Evolutionary conservation across 2,329 filamentous ascomycete genomes (phyloP), one percentile per base, ranked within the genome.

Genomic region (Monilinia polystroma): DNA sequence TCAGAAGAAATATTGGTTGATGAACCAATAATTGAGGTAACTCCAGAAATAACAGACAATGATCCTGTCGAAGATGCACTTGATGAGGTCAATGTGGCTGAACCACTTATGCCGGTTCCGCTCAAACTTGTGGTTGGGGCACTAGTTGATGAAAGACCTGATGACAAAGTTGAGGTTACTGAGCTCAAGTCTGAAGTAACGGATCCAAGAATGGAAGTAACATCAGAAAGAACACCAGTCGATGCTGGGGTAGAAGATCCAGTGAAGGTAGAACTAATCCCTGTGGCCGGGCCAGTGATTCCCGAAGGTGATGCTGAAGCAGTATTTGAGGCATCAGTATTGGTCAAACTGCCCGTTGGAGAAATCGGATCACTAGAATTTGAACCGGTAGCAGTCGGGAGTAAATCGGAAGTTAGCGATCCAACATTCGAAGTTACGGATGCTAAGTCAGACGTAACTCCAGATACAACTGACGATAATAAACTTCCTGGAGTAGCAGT

Each of bases 221-320:
- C 32, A 57, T n/a, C 41, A 16, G 63, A 18, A 20, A 58, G 29
- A 47, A 64, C 41, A 20, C 47, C 47, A 29, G 59, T 38, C 11
- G 32, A 41, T 49, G 18, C 32, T 59, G 57, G 18, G 11, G 43
- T 18, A 41, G 32, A n/a, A 23, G 47, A 38, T 41, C 5, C 47
- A 52, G 59, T 51, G 14, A 7, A 12, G 8, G 52, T 64, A 29
- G 43, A 41, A 26, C 23, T 52, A 18, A 51, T 35, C 38, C 51
- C 51, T 18, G 66, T 66, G 4, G 16, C 41, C 41, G 67, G 58
- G 8, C 64, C 58, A 20, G 47, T 68, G 38, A 64, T 63, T 32
- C 64, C 64, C 14, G 58, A 32, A 55, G 45, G 26, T 26, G 67
- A 52, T 41, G 62, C 65, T 43, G 62, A 60, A 52, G 47, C 59